Base-by-base conservation (phyloP, 768 basidiomycete genomes). In the Termitomyces sp. region DNA sequence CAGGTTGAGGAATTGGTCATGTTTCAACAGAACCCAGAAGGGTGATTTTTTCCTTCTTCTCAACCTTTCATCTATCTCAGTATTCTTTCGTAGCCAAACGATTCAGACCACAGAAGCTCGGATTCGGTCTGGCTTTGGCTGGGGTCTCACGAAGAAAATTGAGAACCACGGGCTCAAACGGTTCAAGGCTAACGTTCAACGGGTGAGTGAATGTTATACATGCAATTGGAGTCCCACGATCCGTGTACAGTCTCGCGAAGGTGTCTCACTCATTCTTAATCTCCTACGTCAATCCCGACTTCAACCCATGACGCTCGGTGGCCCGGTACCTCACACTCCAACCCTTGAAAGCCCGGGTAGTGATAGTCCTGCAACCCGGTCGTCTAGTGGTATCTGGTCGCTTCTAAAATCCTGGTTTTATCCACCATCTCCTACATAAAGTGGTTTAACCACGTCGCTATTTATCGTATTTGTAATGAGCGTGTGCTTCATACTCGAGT, bases 181-280 rank as follows among this genome's bases (percentile, higher is more conserved):
- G 60, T 94, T 96, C 75, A 92, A 94, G 70, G 83, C 87, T 18
- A 91, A 97, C 66, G 76, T 95, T 51, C 92, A 95, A 71, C 80
- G 84, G 65, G 94, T 88, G 68, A 54, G 86, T 72, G 22, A 48
- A 28, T 38, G 2, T 7, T 38, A 9, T 28, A 33, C 22, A 33
- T 18, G 6, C 10, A 14, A 24, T 28, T 22, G 4, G 22, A 35
- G n/a, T 41, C 44, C 36, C 35, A 46, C 18, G 16, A 11, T 38
- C 55, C 60, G 38, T 8, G 46, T 48, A 33, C 60, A 92, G 91
- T 93, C 90, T 65, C 89, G 91, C 45, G 89, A 92, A 71, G 94
- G 94, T 6, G 87, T 97, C 60, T 85, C 88, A 43, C 78, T 93
- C 44, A 87, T 96, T 57, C 79, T 96, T 50, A 79, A 79, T 59